phyloP scores from a whole-genome alignment of 2,329 filamentous ascomycete species.

The Colletotrichum siamense region DNA sequence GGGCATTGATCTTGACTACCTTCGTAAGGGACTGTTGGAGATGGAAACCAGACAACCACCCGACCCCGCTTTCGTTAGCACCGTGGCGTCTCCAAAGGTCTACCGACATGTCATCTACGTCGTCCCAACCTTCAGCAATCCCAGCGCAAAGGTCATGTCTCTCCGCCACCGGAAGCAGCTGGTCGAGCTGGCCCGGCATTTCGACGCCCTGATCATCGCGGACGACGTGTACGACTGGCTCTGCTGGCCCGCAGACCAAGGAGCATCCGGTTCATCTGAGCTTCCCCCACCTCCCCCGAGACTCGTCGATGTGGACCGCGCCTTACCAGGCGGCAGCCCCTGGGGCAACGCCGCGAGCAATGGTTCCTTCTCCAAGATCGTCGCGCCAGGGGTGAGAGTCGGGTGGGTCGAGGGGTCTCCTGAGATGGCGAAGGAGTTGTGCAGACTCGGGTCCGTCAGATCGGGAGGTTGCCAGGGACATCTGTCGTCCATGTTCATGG shows the following conservation, averaged over 20 bases:
- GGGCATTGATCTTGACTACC: neutral
- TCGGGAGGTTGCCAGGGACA: neutral
- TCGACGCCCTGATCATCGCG: constrained; percentile 60
- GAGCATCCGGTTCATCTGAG: neutral
- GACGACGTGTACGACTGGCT: neutral
- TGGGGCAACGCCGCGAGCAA: constrained; percentile 85
- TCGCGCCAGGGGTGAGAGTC: constrained; percentile 78
- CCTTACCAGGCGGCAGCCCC: constrained; percentile 45
- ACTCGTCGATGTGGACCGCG: neutral
- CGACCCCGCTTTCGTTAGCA: neutral
- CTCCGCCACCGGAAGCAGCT: constrained; percentile 69
- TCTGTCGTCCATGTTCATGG: neutral
- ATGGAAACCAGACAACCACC: neutral
- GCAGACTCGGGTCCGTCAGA: constrained; percentile 62
- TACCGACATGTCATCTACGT: constrained; percentile 89
- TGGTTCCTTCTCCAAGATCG: constrained; percentile 87
- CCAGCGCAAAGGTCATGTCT: constrained; percentile 82
- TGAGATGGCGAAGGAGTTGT: constrained; percentile 53
- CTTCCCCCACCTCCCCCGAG: neutral
- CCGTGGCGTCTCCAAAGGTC: constrained; percentile 56
- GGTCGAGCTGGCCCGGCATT: constrained; percentile 74
- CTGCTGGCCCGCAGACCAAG: neutral
- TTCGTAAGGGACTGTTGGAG: neutral
- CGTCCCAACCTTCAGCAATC: constrained; percentile 88
- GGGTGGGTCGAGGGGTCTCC: constrained; percentile 83